Conservation (phyloP, 2,329 filamentous ascomycete genomes). For the Botryotinia globosa region DNA sequence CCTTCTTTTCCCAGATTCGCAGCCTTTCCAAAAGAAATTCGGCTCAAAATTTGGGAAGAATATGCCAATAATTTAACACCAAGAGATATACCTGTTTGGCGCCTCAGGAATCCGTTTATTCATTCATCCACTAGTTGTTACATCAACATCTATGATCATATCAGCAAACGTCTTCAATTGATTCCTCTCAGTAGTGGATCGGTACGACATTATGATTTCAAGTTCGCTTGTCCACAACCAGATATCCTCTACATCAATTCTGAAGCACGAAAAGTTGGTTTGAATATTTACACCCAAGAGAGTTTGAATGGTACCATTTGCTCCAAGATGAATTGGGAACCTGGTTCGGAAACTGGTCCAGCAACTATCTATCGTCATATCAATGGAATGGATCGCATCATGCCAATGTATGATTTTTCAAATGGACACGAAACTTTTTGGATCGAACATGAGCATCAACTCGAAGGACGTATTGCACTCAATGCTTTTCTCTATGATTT, state of each 20-base stretch:
- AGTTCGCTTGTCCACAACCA: neutral
- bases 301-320: neutral
- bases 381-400: neutral
- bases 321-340: neutral
- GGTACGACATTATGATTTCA: neutral
- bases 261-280: neutral
- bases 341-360: neutral
- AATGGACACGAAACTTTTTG: neutral
- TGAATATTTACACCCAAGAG: neutral
- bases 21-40: neutral
- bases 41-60: neutral
- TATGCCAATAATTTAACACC: neutral
- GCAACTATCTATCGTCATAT: neutral
- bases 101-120: neutral
- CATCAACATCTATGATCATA: neutral
- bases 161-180: neutral
- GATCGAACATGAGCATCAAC: neutral
- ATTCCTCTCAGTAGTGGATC: neutral
- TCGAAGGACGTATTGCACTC: neutral
- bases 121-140: neutral
- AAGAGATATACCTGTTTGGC: slow-evolving; percentile 1
- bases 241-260: neutral
- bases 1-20: neutral
- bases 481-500: slow-evolving; percentile 12
- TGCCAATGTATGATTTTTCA: neutral